Base-by-base conservation (phyloP, 106 monocot species). In the Amphibolis antarctica region DNA sequence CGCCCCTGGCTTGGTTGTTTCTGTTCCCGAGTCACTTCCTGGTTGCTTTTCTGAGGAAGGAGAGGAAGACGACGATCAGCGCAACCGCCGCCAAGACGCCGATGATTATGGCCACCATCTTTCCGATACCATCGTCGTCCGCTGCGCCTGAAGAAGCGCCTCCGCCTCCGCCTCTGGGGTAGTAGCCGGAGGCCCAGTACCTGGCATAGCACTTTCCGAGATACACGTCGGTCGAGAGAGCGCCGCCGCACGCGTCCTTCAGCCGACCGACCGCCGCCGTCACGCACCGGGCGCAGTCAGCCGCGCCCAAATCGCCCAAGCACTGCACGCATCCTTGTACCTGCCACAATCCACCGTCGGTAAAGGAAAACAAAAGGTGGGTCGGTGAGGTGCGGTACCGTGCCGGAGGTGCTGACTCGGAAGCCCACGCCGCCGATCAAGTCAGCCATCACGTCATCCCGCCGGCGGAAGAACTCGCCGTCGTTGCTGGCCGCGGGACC, bases 71-170 rank as follows among this genome's bases (percentile, higher is more conserved):
- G 12, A 89, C 80, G 12, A 89, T 18, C 25, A 94, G 65, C 15
- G 81, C 83, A 17, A 94, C 28, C 15, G 83, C 94, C 20, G 89
- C 89, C 60, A 89, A 60, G 45, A 76, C 74, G 51, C 94, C 94
- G 12, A 94, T 81, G 22, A 86, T 80, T 19, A 94, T 94, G 44
- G 89, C 89, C 59, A 89, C 86, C 21, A 89, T 94, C 65, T 65
- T 83, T n/a, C 94, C 94, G 20, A 89, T 61, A 43, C 84, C 89
- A 60, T 89, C 93, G n/a, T n/a, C n/a, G n/a, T n/a, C n/a, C n/a
- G n/a, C n/a, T n/a, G n/a, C n/a, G n/a, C n/a, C n/a, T n/a, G n/a
- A n/a, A n/a, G n/a, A n/a, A n/a, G n/a, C n/a, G n/a, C n/a, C n/a
- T n/a, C n/a, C n/a, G n/a, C n/a, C n/a, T n/a, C n/a, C n/a, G n/a